phyloP scores from a whole-genome alignment of 805 yeast genomes.

The Tanozyma kutaoensis region DNA sequence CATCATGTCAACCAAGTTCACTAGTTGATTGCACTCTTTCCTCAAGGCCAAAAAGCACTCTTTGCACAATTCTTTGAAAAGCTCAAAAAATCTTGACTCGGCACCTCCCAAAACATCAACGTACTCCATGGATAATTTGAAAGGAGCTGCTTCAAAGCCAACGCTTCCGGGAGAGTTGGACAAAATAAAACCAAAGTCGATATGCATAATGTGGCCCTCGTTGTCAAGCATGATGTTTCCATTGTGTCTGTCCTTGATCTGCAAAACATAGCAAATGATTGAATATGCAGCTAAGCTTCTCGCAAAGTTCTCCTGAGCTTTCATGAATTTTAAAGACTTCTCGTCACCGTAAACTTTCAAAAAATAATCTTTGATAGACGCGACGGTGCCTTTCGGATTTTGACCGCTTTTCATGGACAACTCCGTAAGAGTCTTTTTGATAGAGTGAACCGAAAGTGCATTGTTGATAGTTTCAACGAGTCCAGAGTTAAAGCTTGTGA shows the following conservation, averaged over 20 bases:
- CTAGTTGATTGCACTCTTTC: constrained; percentile 56
- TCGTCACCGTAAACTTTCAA: constrained; percentile 59
- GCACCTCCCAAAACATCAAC: constrained; percentile 79
- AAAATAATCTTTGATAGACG: constrained; percentile 71
- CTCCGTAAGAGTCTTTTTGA: constrained; percentile 82
- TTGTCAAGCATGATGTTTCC: constrained; percentile 96
- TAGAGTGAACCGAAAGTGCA: constrained; percentile 87
- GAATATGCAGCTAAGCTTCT: constrained; percentile 86
- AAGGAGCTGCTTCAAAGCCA: constrained; percentile 96
- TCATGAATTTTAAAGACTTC: constrained; percentile 37
- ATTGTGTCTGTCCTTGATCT: constrained; percentile 92
- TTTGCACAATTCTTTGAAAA: constrained; percentile 52
- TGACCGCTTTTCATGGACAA: constrained; percentile 53
- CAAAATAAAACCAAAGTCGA: constrained; percentile 87
- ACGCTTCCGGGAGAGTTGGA: constrained; percentile 96
- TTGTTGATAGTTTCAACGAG: constrained; percentile 92
- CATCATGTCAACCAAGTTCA: constrained; percentile 86
- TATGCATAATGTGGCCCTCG: constrained; percentile 90
- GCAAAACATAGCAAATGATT: constrained; percentile 76
- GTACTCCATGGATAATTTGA: constrained; percentile 82
- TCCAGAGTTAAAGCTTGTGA: constrained; percentile 85
- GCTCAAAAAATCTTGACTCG: constrained; percentile 43
- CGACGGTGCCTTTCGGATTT: constrained; percentile 57
- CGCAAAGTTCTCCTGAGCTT: constrained; percentile 80
- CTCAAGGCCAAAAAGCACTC: constrained; percentile 66